Conservation (phyloP, 306 rosid genomes). For the Rubus idaeus region DNA sequence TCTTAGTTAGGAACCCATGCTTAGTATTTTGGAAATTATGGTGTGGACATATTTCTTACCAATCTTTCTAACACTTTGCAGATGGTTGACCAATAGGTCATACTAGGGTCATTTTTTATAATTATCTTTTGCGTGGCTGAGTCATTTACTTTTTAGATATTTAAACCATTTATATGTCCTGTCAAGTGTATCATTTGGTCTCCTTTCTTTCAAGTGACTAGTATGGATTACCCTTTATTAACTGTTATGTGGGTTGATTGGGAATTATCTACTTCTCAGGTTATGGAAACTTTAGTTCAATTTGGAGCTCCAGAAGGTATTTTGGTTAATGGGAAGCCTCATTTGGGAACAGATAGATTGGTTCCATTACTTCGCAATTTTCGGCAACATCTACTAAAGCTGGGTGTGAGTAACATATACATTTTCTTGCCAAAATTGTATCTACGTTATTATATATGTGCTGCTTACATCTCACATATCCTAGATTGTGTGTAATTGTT, state of each 20-base stretch:
- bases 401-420: conserved; percentile 72
- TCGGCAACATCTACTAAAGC: conserved; percentile 68
- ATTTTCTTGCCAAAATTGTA: conserved; percentile 23
- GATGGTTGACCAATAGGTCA: too few species aligned
- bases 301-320: conserved; percentile 90
- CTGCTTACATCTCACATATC: conserved; percentile 27
- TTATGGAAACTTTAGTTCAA: conserved; percentile 85
- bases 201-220: background rate
- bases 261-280: conserved; percentile 46
- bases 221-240: background rate
- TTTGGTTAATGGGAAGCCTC: conserved; percentile 88
- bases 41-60: too few species aligned
- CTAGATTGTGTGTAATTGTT: conserved; percentile 20
- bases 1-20: too few species aligned
- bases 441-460: conserved; percentile 7
- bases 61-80: too few species aligned
- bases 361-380: conserved; percentile 90
- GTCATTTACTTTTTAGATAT: background rate
- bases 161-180: background rate
- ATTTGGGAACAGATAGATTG: conserved; percentile 93
- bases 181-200: background rate
- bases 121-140: too few species aligned
- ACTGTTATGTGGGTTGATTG: conserved; percentile 10
- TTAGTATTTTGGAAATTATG: too few species aligned
- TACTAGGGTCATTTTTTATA: too few species aligned